A percentile compares a stretch with the other conserved stretches of the same genome.
phyloP scores from a whole-genome alignment of 345 rosid species.

The Rhizophora apiculata region DNA sequence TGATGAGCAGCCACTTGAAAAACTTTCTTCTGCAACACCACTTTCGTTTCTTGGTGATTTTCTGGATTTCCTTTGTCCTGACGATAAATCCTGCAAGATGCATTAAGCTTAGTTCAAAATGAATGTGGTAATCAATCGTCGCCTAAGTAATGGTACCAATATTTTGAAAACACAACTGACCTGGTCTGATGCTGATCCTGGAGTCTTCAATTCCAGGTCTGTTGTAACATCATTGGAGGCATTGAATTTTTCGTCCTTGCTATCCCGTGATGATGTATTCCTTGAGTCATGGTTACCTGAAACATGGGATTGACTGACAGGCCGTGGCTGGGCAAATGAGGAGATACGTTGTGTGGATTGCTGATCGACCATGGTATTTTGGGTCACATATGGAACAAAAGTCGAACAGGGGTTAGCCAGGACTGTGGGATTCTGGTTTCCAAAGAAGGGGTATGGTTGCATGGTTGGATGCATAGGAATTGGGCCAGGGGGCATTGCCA shows the following conservation, averaged over 20 bases:
- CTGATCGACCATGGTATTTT: slow-evolving; percentile 54
- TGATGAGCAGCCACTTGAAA: slow-evolving; percentile 70
- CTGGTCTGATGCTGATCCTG: slow-evolving; percentile 71
- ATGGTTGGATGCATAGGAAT: slow-evolving; percentile 81
- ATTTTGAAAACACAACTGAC: slow-evolving; percentile 30
- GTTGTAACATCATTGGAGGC: slow-evolving; percentile 69
- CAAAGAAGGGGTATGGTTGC: slow-evolving; percentile 72
- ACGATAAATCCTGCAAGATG: slow-evolving; percentile 48
- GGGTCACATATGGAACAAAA: slow-evolving; percentile 63
- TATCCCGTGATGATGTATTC: slow-evolving; percentile 54
- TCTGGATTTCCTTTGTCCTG: slow-evolving; percentile 46
- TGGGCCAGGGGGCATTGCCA: slow-evolving; percentile 72
- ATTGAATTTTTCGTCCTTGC: slow-evolving; percentile 48
- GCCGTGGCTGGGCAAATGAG: slow-evolving; percentile 29
- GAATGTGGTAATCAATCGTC: background rate
- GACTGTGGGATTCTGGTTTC: slow-evolving; percentile 65
- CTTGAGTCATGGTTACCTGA: slow-evolving; percentile 46
- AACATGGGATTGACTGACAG: slow-evolving; percentile 34
- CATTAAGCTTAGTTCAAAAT: background rate
- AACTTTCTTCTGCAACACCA: slow-evolving; percentile 43
- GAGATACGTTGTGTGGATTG: slow-evolving; percentile 46
- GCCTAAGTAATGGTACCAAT: background rate
- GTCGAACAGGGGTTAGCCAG: slow-evolving; percentile 63
- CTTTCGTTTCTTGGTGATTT: slow-evolving; percentile 42
- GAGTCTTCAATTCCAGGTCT: slow-evolving; percentile 83